Evolutionary conservation across 2,329 filamentous ascomycete genomes (phyloP), one percentile per base, ranked within the genome.

Genomic region (Aspergillus ruber): DNA sequence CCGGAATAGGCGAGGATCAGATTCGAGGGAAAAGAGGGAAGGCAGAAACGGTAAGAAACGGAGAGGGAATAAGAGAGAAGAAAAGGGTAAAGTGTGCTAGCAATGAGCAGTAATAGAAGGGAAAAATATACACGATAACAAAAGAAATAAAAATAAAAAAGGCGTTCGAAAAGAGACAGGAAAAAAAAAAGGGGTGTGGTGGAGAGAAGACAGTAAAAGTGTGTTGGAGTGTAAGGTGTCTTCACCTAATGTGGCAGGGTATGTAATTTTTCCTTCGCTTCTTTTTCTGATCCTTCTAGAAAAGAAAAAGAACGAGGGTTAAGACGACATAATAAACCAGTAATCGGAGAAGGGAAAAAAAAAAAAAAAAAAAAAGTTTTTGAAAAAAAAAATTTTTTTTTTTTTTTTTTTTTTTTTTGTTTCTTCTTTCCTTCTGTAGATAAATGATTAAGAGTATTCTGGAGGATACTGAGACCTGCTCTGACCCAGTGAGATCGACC

Each of bases 391-490:
- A n/a, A n/a, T n/a, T n/a, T n/a, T n/a, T n/a, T n/a, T n/a, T n/a
- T n/a, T n/a, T n/a, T n/a, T n/a, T n/a, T n/a, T n/a, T n/a, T n/a
- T n/a, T 27, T 27, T 27, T 27, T 10, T 4, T 27, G 25, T 12
- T 4, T 27, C 25, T 27, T 27, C 25, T 27, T 27, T 12, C 9
- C 9, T 10, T 27, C 10, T 12, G 9, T 4, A 27, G 25, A 27
- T 3, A 9, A 12, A 27, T 10, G 3, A 27, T 27, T 27, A 27
- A 27, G 9, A 27, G 9, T 27, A 27, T 27, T 27, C 9, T 41
- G 49, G 53, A 35, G 49, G 47, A 56, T 56, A 53, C 50, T 54
- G 52, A 45, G 44, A 46, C 50, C 46, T 55, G 47, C 49, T 50
- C 40, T 50, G 47, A 48, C 43, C 45, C 48, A 53, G 47, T 43